phyloP scores from a whole-genome alignment of 2,329 filamentous ascomycete genomes.

The Aspergillus caelatus region DNA sequence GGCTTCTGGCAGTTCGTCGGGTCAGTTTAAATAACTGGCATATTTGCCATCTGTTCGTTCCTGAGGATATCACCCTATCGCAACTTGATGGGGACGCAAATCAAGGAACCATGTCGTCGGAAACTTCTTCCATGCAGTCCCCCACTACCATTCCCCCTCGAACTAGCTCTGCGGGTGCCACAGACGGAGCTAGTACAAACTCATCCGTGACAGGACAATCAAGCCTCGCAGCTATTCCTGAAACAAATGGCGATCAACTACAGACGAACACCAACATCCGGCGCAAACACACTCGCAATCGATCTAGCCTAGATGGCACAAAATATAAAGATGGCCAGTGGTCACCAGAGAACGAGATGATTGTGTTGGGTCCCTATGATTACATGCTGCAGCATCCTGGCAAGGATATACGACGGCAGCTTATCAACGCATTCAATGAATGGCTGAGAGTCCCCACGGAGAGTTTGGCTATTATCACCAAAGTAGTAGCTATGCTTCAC shows the following conservation, averaged over 20 bases:
- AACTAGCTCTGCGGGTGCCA: conserved; percentile 67
- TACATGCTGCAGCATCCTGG: conserved; percentile 49
- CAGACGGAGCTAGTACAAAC: conserved; percentile 28
- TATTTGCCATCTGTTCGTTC: not conserved
- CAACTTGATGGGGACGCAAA: not conserved
- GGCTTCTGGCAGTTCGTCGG: not conserved
- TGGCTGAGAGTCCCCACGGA: conserved; percentile 47
- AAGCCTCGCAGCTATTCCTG: conserved; percentile 59
- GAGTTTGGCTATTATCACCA: conserved; percentile 46
- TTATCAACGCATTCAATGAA: conserved; percentile 49
- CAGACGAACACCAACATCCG: conserved; percentile 27
- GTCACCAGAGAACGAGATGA: conserved; percentile 44
- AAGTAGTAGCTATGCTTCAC: conserved; percentile 50
- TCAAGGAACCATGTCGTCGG: conserved; percentile 16
- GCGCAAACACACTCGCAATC: conserved; percentile 36
- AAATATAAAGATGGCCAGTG: conserved; percentile 42
- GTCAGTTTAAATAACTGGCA: not conserved
- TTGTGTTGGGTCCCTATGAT: conserved; percentile 49
- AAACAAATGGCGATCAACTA: conserved; percentile 56
- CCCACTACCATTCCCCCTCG: conserved; percentile 72
- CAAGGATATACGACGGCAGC: conserved; percentile 48
- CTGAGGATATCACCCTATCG: not conserved
- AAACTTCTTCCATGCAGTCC: conserved; percentile 46
- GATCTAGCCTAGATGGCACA: conserved; percentile 42
- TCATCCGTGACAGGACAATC: conserved; percentile 26